Percentiles rank a stretch among this genome's conserved stretches.
phyloP scores from a whole-genome alignment of 2,329 filamentous ascomycete genomes.

The Cladosporium sp. region DNA sequence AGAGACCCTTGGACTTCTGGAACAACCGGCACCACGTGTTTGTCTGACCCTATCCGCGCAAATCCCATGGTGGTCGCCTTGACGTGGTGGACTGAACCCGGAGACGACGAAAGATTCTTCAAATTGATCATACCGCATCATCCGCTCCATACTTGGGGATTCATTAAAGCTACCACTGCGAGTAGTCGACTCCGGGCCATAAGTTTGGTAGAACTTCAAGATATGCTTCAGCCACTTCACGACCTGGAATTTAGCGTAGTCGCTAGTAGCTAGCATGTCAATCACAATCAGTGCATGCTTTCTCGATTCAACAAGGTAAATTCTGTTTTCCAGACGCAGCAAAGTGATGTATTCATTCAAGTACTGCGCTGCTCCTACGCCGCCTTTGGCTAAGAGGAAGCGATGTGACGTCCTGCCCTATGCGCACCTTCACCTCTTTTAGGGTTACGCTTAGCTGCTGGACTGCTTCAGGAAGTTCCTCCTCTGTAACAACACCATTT shows the following conservation, averaged over 20 bases:
- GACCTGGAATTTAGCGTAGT: conserved; percentile 27
- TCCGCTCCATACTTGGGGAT: too few relatives aligned
- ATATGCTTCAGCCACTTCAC: too few relatives aligned
- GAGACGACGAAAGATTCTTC: too few relatives aligned
- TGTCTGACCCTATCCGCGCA: background rate
- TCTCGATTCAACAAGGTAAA: background rate
- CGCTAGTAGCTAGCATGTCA: conserved; percentile 28
- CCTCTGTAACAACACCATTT: background rate
- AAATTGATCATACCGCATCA: too few relatives aligned
- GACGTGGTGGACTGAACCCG: too few relatives aligned
- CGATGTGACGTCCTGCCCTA: conserved; percentile 37
- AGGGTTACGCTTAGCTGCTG: conserved; percentile 23
- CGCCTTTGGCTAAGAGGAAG: conserved; percentile 17
- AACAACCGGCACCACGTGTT: background rate
- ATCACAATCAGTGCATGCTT: background rate
- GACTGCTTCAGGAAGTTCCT: conserved; percentile 20
- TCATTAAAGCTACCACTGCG: too few relatives aligned
- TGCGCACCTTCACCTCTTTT: conserved; percentile 44
- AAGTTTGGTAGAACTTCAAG: too few relatives aligned
- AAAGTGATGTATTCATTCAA: background rate
- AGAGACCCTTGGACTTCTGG: too few relatives aligned
- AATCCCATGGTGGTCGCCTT: background rate
- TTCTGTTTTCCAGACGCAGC: too few relatives aligned
- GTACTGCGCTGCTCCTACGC: background rate
- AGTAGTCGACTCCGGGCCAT: too few relatives aligned